Conservation (phyloP, 2,329 filamentous ascomycete genomes). For the Ascochyta fabae region DNA sequence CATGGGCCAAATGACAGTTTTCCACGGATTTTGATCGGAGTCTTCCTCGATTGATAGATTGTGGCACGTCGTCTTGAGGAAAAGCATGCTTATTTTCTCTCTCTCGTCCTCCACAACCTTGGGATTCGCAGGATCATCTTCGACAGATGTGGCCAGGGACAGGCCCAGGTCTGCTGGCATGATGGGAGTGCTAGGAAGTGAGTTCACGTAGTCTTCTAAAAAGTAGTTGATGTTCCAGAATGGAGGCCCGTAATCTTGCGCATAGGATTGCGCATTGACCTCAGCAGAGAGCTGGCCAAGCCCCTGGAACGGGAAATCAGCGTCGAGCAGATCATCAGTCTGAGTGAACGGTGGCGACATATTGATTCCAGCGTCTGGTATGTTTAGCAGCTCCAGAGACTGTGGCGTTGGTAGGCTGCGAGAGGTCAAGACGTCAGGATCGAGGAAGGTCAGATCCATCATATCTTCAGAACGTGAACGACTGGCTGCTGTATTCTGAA, state of each 20-base stretch:
- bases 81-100: slow-evolving; percentile 48
- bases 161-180: slow-evolving; percentile 5
- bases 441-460: slow-evolving; percentile 15
- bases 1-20: slow-evolving; percentile 70
- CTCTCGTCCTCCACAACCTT: slow-evolving; percentile 15
- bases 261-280: slow-evolving; percentile 12
- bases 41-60: slow-evolving; percentile 74
- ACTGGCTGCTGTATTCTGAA: not conserved
- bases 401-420: slow-evolving; percentile 14
- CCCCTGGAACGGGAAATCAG: not conserved
- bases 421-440: slow-evolving; percentile 6
- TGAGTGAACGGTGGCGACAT: not conserved
- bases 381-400: slow-evolving; percentile 12
- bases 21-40: slow-evolving; percentile 70
- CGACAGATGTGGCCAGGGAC: not conserved
- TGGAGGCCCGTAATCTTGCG: slow-evolving; percentile 16
- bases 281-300: slow-evolving; percentile 13
- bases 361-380: slow-evolving; percentile 7
- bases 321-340: slow-evolving; percentile 1
- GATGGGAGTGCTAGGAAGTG: slow-evolving; percentile 10
- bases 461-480: slow-evolving; percentile 9
- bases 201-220: slow-evolving; percentile 21
- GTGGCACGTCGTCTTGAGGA: slow-evolving; percentile 67
- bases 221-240: slow-evolving; percentile 25
- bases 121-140: slow-evolving; percentile 1